Percentiles rank a stretch among this genome's conserved stretches.
Conservation (phyloP, 2,329 filamentous ascomycete genomes). For the Emergomyces pasteurianus region DNA sequence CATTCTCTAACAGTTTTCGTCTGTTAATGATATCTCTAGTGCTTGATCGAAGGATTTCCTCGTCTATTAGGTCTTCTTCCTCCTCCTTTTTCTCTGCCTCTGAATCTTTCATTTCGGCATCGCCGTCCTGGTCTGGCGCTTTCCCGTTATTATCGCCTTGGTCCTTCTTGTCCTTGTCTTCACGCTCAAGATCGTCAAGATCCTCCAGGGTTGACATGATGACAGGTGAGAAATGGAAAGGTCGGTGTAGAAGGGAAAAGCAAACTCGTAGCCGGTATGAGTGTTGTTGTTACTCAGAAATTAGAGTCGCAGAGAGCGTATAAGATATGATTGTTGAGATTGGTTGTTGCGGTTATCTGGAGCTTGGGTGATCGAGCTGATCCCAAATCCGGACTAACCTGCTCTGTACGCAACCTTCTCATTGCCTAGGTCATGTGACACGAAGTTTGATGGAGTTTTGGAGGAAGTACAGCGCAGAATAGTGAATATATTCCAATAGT, state of each 20-base stretch:
- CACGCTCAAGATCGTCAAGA: conserved; percentile 76
- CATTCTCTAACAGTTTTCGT: conserved; percentile 87
- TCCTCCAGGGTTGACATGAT: conserved; percentile 85
- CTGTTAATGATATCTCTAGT: conserved; percentile 91
- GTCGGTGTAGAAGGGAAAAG: not conserved
- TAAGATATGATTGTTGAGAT: not conserved
- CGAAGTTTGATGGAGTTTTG: too few species aligned
- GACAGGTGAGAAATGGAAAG: conserved; percentile 8
- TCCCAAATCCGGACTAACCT: not conserved
- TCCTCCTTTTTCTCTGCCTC: conserved; percentile 66
- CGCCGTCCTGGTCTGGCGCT: conserved; percentile 29
- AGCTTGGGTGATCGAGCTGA: not conserved
- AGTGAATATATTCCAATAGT: not conserved
- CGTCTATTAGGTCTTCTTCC: conserved; percentile 71
- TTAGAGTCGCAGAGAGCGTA: not conserved
- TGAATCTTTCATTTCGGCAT: conserved; percentile 50
- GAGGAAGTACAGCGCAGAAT: not conserved
- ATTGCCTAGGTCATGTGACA: not conserved
- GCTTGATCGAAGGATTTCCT: conserved; percentile 83
- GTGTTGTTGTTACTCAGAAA: not conserved
- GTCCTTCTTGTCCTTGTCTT: conserved; percentile 53
- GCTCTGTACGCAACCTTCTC: not conserved
- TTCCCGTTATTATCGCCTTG: conserved; percentile 42
- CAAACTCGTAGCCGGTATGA: not conserved
- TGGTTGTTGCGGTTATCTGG: not conserved